These are phyloP conservation scores for Irpex lacteus DNA, from an alignment of 1,284 basidiomycete species.

Conservation along the genomic window DNA sequence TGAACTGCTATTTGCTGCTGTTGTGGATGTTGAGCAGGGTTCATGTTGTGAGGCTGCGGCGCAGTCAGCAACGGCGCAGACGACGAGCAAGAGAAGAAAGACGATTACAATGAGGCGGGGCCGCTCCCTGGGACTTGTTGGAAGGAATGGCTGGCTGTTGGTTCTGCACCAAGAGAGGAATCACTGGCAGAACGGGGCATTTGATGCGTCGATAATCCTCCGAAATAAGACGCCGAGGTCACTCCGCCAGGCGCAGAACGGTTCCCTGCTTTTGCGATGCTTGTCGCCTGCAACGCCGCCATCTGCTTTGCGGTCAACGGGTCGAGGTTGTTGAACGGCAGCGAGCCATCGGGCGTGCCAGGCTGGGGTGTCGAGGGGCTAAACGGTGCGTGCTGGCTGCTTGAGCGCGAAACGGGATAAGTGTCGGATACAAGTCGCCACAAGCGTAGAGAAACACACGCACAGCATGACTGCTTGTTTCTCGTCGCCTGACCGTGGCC, in stretches of 20 bases:
- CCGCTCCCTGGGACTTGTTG: conserved; percentile 15
- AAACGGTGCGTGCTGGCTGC: conserved; percentile 5
- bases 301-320: conserved; percentile 66
- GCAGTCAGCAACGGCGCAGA: conserved; percentile 11
- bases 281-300: conserved; percentile 65
- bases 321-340: conserved; percentile 26
- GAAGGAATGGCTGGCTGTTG: conserved; percentile 28
- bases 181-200: conserved; percentile 28
- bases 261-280: conserved; percentile 59
- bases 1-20: conserved; percentile 13
- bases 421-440: not conserved
- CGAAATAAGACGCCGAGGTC: conserved; percentile 64
- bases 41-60: conserved; percentile 18
- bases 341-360: conserved; percentile 10
- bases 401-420: not conserved
- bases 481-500: not conserved
- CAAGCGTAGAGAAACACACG: conserved; percentile 15
- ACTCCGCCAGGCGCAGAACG: conserved; percentile 51
- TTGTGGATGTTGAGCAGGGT: conserved; percentile 15
- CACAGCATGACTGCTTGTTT: conserved; percentile 34
- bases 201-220: conserved; percentile 51
- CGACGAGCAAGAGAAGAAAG: conserved; percentile 7
- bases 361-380: not conserved
- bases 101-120: conserved; percentile 11
- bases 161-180: conserved; percentile 21